Evolutionary conservation across 2,329 filamentous ascomycete genomes (phyloP).

Genomic region (Eutypa lata): DNA sequence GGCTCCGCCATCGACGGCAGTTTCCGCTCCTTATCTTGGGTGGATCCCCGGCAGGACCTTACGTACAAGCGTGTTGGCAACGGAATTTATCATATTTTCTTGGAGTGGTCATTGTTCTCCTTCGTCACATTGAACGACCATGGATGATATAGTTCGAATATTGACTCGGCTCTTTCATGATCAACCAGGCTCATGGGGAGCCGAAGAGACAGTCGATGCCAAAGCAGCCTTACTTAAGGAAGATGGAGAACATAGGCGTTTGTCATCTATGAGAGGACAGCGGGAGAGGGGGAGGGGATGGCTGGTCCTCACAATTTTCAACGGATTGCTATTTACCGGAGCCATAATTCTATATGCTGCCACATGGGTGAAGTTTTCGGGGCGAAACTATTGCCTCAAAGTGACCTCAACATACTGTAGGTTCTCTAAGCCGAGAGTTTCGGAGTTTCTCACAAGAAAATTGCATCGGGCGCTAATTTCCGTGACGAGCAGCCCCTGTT

Average conservation of each 20-base stretch:
- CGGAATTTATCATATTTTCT: too few species aligned
- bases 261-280: not conserved
- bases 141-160: not conserved
- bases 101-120: too few species aligned
- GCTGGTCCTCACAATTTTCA: constrained; percentile 6
- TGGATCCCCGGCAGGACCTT: too few species aligned
- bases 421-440: not conserved
- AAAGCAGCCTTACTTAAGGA: not conserved
- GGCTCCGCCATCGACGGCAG: too few species aligned
- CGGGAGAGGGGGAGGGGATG: not conserved
- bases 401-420: constrained; percentile 11
- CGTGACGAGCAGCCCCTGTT: constrained; percentile 7
- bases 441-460: not conserved
- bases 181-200: not conserved
- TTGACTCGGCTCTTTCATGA: not conserved
- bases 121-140: not conserved
- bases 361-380: constrained; percentile 7
- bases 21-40: too few species aligned
- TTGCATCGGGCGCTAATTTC: not conserved
- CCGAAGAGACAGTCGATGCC: not conserved
- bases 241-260: not conserved
- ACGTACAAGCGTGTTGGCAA: too few species aligned
- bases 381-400: constrained; percentile 9
- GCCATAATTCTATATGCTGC: constrained; percentile 5
- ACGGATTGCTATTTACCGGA: constrained; percentile 3